These are phyloP conservation scores for Letharia lupina DNA, from an alignment of 495 filamentous ascomycete species.

Conservation along the genomic window DNA sequence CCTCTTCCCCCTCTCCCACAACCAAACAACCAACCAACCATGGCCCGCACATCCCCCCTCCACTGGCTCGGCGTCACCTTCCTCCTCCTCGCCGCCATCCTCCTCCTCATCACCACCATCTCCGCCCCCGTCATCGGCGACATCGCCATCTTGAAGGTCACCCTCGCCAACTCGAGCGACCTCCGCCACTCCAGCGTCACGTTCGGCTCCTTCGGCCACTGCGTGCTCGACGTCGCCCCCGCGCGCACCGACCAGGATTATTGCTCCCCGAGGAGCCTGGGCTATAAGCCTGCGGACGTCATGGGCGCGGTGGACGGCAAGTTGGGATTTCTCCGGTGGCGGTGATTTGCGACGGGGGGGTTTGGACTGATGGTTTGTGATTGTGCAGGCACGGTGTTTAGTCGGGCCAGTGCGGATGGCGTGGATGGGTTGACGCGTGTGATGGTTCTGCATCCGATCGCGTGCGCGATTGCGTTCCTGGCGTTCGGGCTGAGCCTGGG, in stretches of 20 bases:
- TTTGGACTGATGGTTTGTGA: no score
- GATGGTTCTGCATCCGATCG: conserved; percentile 55
- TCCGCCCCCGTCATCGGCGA: conserved; percentile 45
- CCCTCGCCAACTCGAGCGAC: conserved; percentile 33
- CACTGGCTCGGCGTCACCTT: conserved; percentile 46
- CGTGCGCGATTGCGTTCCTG: conserved; percentile 48
- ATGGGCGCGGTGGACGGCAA: conserved; percentile 29
- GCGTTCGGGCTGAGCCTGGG: conserved; percentile 48
- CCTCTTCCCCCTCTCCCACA: no score
- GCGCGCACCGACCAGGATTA: conserved; percentile 31
- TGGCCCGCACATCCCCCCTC: conserved; percentile 17
- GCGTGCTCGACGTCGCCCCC: conserved; percentile 32
- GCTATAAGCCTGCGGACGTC: conserved; percentile 44
- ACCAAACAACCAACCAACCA: background rate
- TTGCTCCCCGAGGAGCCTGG: conserved; percentile 40
- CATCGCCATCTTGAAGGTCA: conserved; percentile 44
- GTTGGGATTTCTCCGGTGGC: no score
- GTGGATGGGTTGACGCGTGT: conserved; percentile 44
- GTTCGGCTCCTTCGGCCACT: conserved; percentile 54
- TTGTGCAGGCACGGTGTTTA: conserved; percentile 30
- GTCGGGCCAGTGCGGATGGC: conserved; percentile 35
- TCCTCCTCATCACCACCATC: conserved; percentile 51
- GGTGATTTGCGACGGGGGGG: no score
- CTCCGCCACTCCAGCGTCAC: conserved; percentile 31
- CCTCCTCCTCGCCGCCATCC: conserved; percentile 44